phyloP scores from a whole-genome alignment of 129 eudicot genomes.

The Arctium minus region DNA sequence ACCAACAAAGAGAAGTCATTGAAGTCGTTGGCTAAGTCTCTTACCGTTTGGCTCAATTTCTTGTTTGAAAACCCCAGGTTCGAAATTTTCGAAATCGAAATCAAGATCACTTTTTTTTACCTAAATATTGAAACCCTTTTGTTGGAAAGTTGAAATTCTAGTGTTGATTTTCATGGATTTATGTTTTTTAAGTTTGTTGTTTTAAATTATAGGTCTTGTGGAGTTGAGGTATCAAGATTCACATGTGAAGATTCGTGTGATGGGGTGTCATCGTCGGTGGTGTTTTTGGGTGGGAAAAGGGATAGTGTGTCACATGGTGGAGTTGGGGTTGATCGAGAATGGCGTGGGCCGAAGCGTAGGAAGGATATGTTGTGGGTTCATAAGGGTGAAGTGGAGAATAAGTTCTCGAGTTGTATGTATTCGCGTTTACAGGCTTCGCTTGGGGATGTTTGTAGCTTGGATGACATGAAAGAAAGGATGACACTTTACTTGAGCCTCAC shows the following conservation, averaged over 20 bases:
- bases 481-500: conserved; percentile 61
- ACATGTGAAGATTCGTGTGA: conserved; percentile 38
- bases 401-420: conserved; percentile 34
- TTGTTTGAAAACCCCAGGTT: conserved; percentile 70
- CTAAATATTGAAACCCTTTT: too few species aligned
- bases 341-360: conserved; percentile 78
- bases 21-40: conserved; percentile 67
- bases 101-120: not conserved
- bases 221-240: conserved; percentile 48
- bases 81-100: not conserved
- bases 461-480: conserved; percentile 88
- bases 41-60: conserved; percentile 92
- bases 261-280: conserved; percentile 4
- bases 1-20: conserved; percentile 57
- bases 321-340: conserved; percentile 56
- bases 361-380: conserved; percentile 46
- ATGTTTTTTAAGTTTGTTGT: not conserved
- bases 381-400: conserved; percentile 26
- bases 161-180: not conserved
- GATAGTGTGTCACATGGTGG: conserved; percentile 42
- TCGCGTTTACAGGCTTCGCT: conserved; percentile 47
- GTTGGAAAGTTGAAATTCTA: not conserved
- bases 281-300: conserved; percentile 55
- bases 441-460: conserved; percentile 78
- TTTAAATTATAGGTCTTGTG: conserved; percentile 41